phyloP scores from a whole-genome alignment of 805 yeast species.

The Myxozyma melibiosi region DNA sequence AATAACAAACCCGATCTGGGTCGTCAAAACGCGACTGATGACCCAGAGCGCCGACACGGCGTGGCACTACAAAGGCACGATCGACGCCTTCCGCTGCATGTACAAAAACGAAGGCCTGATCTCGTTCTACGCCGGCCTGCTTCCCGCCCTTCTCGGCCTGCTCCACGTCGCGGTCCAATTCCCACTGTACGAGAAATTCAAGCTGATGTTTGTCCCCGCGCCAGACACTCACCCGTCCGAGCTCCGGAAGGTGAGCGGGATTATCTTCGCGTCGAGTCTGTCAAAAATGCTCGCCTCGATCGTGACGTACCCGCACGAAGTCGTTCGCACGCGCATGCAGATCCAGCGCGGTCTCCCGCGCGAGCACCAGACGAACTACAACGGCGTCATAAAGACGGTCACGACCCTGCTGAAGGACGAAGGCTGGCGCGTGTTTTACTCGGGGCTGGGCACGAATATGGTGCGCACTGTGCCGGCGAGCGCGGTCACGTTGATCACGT shows the following conservation, averaged over 20 bases:
- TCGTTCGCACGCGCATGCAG: conserved; percentile 88
- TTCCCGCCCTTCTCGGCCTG: conserved; percentile 88
- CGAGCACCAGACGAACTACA: conserved; percentile 34
- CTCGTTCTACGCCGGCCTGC: conserved; percentile 85
- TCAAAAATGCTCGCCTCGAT: conserved; percentile 89
- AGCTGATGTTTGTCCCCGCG: conserved; percentile 51
- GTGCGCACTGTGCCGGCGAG: conserved; percentile 92
- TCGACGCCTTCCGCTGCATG: conserved; percentile 83
- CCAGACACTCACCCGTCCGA: conserved; percentile 33
- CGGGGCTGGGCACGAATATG: conserved; percentile 84
- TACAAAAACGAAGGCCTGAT: conserved; percentile 73
- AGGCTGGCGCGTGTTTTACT: conserved; percentile 81
- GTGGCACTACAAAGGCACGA: conserved; percentile 68
- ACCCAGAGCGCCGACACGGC: conserved; percentile 40
- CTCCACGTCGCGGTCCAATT: conserved; percentile 95
- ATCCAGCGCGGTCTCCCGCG: conserved; percentile 42
- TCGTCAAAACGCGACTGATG: conserved; percentile 93
- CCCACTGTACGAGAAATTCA: conserved; percentile 86
- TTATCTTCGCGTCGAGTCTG: conserved; percentile 68
- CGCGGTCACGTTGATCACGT: conserved; percentile 92
- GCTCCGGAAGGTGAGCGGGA: conserved; percentile 43
- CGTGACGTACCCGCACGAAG: conserved; percentile 91
- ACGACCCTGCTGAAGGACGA: conserved; percentile 57
- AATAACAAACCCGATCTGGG: conserved; percentile 95
- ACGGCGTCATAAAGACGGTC: conserved; percentile 44